phyloP scores from a whole-genome alignment of 2,329 filamentous ascomycete species.

The Reticulascus tulasneorum region DNA sequence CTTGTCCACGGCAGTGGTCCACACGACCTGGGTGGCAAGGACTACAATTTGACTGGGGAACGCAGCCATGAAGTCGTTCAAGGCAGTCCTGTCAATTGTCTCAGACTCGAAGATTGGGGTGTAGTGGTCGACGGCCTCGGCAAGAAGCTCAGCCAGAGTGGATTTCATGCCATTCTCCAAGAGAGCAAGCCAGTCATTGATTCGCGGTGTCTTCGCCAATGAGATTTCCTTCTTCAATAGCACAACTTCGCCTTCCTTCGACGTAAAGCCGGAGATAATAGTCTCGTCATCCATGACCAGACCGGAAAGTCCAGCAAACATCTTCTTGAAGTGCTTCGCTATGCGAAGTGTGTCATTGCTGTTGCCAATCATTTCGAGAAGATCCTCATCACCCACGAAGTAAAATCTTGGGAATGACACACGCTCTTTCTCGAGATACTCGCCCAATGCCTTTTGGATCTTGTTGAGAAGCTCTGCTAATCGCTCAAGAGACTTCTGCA shows the following conservation, averaged over 20 bases:
- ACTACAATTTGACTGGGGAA: slow-evolving; percentile 96
- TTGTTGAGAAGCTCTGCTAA: slow-evolving; percentile 97
- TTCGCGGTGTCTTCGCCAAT: slow-evolving; percentile 86
- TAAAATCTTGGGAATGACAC: slow-evolving; percentile 98
- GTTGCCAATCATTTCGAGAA: slow-evolving; percentile 98
- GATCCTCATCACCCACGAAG: slow-evolving; percentile 97
- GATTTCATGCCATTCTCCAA: slow-evolving; percentile 91
- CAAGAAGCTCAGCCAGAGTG: slow-evolving; percentile 84
- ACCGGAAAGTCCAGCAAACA: slow-evolving; percentile 95
- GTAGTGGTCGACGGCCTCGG: slow-evolving; percentile 81
- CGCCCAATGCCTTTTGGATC: slow-evolving; percentile 96
- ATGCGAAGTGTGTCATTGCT: slow-evolving; percentile 96
- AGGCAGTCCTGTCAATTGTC: slow-evolving; percentile 63
- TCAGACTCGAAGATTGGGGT: slow-evolving; percentile 70
- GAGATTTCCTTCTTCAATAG: slow-evolving; percentile 87
- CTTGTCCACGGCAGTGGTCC: slow-evolving; percentile 83
- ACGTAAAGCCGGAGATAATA: slow-evolving; percentile 87
- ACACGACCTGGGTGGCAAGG: slow-evolving; percentile 86
- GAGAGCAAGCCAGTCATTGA: slow-evolving; percentile 98
- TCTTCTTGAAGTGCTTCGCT: slow-evolving; percentile 98
- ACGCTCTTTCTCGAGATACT: slow-evolving; percentile 96
- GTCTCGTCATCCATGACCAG: slow-evolving; percentile 87
- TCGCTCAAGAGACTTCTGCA: slow-evolving; percentile 92
- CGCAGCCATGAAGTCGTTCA: slow-evolving; percentile 75
- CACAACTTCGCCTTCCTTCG: slow-evolving; percentile 90